Base-by-base conservation (phyloP, 495 filamentous ascomycete species). In the Trichocladium uniseriatum region DNA sequence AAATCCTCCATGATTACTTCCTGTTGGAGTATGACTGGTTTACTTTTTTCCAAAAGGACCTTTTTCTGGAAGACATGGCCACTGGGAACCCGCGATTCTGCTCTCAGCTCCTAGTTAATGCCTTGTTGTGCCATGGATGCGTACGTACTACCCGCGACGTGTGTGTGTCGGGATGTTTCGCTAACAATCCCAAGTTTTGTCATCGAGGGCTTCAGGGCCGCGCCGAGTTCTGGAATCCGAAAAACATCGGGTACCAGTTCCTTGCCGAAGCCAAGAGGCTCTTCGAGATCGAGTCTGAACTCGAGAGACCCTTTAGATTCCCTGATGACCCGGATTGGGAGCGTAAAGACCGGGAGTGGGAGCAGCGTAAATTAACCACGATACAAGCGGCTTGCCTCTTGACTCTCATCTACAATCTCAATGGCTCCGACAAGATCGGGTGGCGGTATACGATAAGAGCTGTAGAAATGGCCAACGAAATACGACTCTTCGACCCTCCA, bases 221-320 rank as follows among this genome's bases (percentile, higher is more conserved):
- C 9, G 52, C 55, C 11, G 62, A 67, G 38, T 64, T 58, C 21
- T 71, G 68, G 68, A 59, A 68, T 28, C 66, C 67, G 0, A 58
- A 61, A 21, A 59, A 53, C 9, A 47, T 70, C 11, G 56, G 60
- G 0, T 70, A 70, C 37, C 61, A 63, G 39, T 70, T 71, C 21
- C 52, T 65, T 7, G 68, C 68, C 36, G 68, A 71, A 47, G 61
- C 67, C 18, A 67, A 56, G 36, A 53, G 68, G 31, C 56, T 71
- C 0, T 64, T 66, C 49, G 65, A 71, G 36, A 22, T 64, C 14
- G 64, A 70, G 38, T 41, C 55, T 3, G 56, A 54, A 15, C 2
- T 36, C 1, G 51, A 56, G 18, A 36, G 29, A 18, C 60, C 58
- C 3, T 45, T 39, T 11, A 39, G 31, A 13, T 20, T 22, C 19